Percentiles rank a stretch among this genome's conserved stretches.
Conservation (phyloP, 192 early-diverging fungal genomes). For the Backusella australiensis region DNA sequence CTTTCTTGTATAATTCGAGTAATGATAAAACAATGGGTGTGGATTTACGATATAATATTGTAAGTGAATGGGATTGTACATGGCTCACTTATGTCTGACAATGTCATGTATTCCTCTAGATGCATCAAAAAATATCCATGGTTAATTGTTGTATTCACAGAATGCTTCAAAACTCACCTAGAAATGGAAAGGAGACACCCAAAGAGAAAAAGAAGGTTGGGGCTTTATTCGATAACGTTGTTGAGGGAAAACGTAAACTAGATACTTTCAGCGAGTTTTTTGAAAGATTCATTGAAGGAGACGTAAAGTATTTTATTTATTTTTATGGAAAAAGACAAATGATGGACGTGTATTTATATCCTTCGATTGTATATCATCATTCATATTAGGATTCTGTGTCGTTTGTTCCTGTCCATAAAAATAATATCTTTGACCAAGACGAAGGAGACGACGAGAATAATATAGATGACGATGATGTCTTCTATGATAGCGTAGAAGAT, state of each 20-base stretch:
- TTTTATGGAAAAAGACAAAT: background rate
- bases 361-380: background rate
- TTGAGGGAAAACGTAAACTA: background rate
- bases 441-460: background rate
- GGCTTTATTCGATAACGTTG: background rate
- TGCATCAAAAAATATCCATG: conserved; percentile 79
- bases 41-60: conserved; percentile 63
- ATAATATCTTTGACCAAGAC: background rate
- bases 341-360: background rate
- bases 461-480: conserved; percentile 10
- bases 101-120: conserved; percentile 1
- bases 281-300: conserved; percentile 14
- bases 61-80: conserved; percentile 10
- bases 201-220: background rate
- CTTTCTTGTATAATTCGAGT: conserved; percentile 9
- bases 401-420: background rate
- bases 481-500: conserved; percentile 31
- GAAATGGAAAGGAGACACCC: background rate
- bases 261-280: conserved; percentile 14
- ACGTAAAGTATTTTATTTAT: background rate
- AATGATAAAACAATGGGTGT: conserved; percentile 33
- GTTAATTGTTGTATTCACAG: conserved; percentile 75
- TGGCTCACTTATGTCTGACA: background rate
- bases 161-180: conserved; percentile 10
- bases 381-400: background rate